Evolutionary conservation across 1,139 yeast species (phyloP).

Genomic region (Candida glucosophila): DNA sequence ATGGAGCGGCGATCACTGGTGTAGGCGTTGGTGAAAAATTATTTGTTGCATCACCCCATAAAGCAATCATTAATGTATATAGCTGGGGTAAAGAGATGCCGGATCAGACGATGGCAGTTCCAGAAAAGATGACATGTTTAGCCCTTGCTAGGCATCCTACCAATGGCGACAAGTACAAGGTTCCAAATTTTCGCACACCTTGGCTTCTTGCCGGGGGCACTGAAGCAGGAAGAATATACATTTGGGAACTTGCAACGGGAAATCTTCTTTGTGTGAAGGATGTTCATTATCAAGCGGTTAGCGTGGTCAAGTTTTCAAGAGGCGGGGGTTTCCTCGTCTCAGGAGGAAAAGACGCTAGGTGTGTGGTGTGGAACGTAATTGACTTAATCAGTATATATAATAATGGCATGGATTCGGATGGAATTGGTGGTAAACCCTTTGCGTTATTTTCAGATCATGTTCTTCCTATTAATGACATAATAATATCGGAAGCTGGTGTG

Average conservation of each 20-base stretch:
- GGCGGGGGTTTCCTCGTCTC: slow-evolving; percentile 67
- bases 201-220: slow-evolving; percentile 74
- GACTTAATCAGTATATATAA: slow-evolving; percentile 44
- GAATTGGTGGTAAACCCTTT: slow-evolving; percentile 35
- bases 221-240: slow-evolving; percentile 59
- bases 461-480: slow-evolving; percentile 59
- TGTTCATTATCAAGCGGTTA: slow-evolving; percentile 76
- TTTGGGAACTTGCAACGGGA: slow-evolving; percentile 88
- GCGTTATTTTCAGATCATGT: slow-evolving; percentile 66
- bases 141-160: slow-evolving; percentile 36
- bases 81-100: slow-evolving; percentile 72
- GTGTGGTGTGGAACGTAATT: slow-evolving; percentile 62
- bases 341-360: slow-evolving; percentile 77
- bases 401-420: slow-evolving; percentile 10
- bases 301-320: slow-evolving; percentile 46
- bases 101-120: slow-evolving; percentile 77
- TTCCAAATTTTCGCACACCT: slow-evolving; percentile 39
- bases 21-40: slow-evolving; percentile 37
- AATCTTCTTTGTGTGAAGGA: slow-evolving; percentile 62
- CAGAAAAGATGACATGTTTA: slow-evolving; percentile 65
- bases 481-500: slow-evolving; percentile 38
- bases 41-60: slow-evolving; percentile 56
- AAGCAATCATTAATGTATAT: slow-evolving; percentile 71
- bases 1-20: slow-evolving; percentile 41
- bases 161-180: slow-evolving; percentile 3